phyloP scores from a whole-genome alignment of 768 basidiomycete species.

The Mycena vitilis region DNA sequence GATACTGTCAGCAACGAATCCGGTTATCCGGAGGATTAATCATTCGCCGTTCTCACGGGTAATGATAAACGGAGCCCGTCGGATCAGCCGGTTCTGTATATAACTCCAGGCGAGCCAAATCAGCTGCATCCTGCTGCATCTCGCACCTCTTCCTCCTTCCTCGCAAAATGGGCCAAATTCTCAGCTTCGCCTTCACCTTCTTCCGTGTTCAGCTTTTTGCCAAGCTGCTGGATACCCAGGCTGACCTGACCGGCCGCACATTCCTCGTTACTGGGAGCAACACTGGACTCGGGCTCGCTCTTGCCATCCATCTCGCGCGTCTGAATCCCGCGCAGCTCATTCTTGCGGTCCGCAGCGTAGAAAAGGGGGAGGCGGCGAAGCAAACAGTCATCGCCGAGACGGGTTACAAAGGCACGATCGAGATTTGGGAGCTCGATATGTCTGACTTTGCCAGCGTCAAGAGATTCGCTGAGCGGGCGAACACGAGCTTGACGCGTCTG shows the following conservation, averaged over 20 bases:
- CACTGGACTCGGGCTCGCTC: slow-evolving; percentile 54
- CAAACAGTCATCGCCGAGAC: slow-evolving; percentile 14
- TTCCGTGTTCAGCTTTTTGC: slow-evolving; percentile 22
- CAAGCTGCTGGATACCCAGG: slow-evolving; percentile 6
- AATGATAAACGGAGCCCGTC: too few relatives aligned
- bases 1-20: too few relatives aligned
- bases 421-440: slow-evolving; percentile 32
- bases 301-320: slow-evolving; percentile 38
- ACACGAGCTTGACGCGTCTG: slow-evolving; percentile 16
- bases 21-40: too few relatives aligned
- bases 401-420: slow-evolving; percentile 12
- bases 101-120: too few relatives aligned
- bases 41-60: too few relatives aligned
- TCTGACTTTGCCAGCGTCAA: slow-evolving; percentile 21
- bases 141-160: background rate
- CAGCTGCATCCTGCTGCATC: too few relatives aligned
- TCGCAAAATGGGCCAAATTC: slow-evolving; percentile 9
- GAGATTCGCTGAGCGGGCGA: slow-evolving; percentile 26
- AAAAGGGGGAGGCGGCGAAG: slow-evolving; percentile 27
- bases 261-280: slow-evolving; percentile 53
- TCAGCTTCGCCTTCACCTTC: slow-evolving; percentile 10
- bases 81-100: too few relatives aligned
- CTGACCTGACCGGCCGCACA: slow-evolving; percentile 50
- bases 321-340: slow-evolving; percentile 22
- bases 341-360: slow-evolving; percentile 23